Base-by-base conservation (phyloP, 2,329 filamentous ascomycete genomes). In the Penicillium aurantiogriseum region DNA sequence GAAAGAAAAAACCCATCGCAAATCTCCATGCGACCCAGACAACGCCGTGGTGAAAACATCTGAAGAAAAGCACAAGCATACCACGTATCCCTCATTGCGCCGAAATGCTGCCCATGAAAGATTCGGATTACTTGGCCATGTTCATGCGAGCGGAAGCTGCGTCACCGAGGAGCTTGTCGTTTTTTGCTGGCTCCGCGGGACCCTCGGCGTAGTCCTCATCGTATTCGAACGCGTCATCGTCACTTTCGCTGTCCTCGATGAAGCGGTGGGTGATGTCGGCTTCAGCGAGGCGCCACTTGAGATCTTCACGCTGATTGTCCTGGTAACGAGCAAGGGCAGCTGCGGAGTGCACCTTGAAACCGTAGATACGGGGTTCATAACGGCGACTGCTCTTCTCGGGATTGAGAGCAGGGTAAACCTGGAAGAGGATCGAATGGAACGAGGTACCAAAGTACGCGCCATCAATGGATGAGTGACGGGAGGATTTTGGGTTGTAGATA, bases 371-470 rank as follows among this genome's bases (percentile, higher is more conserved):
- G 25, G 94, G 94, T 56, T 93, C 85, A 77, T 97, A 97, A 65
- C 94, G 86, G 63, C 91, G 87, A 61, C 87, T 82, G 67, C 86
- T 91, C 83, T 97, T 99, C 65, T 86, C 81, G 3, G 94, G 94
- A 51, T 95, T 86, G 67, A 99, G 83, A 25, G 90, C 87, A 6
- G 94, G 93, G 74, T 97, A 97, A 54, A 99, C 94, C 76, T 99
- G 94, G 81, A 99, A 97, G 61, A 99, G 86, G 77, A 99, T 97
- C 79, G 97, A 97, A 82, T 97, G 93, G 82, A 99, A 99, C 3
- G 91, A 96, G 47, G 93, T 92, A 67, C 94, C 94, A 67, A 99
- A 99, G 82, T 97, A 99, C 63, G 94, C 94, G 62, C 94, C 94
- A 74, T 99, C 94, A 70, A 99, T 97, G 58, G 89, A 85, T 50